A percentile compares a stretch with the other conserved stretches of the same genome.
Evolutionary conservation across 805 yeast genomes (phyloP).

Genomic region (Yamadazyma takamatsuzukensis): DNA sequence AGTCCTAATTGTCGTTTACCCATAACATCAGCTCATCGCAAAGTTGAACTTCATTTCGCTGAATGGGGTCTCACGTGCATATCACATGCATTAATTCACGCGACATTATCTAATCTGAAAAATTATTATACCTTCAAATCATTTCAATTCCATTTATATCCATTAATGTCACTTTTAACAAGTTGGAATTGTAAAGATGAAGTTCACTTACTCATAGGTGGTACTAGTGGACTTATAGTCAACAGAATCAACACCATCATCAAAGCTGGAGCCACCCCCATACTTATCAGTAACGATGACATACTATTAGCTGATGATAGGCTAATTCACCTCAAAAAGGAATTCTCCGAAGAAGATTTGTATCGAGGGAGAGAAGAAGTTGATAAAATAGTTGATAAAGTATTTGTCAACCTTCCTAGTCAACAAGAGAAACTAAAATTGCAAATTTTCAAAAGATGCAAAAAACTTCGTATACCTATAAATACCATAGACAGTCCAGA

Average conservation of each 20-base stretch:
- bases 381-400: slow-evolving; percentile 66
- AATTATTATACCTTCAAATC: too few species aligned
- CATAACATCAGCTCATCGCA: slow-evolving; percentile 13
- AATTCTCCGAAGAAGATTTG: slow-evolving; percentile 43
- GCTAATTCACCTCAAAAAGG: too few species aligned
- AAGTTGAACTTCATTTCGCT: too few species aligned
- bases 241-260: slow-evolving; percentile 47
- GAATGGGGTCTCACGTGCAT: too few species aligned
- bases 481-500: slow-evolving; percentile 74
- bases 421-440: slow-evolving; percentile 33
- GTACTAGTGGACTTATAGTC: slow-evolving; percentile 37
- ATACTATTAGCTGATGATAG: too few species aligned
- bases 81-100: too few species aligned
- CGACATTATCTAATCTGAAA: too few species aligned
- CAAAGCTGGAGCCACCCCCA: slow-evolving; percentile 54
- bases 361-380: slow-evolving; percentile 61
- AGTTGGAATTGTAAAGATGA: slow-evolving; percentile 48
- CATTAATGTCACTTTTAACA: slow-evolving; percentile 23
- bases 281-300: slow-evolving; percentile 44
- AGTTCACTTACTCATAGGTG: slow-evolving; percentile 56
- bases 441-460: slow-evolving; percentile 50
- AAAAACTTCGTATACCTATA: slow-evolving; percentile 68
- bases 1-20: slow-evolving; percentile 38
- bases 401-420: slow-evolving; percentile 54
- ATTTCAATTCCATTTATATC: too few species aligned